Evolutionary conservation across 257 asterid species (phyloP), one percentile per base, ranked within the genome.

Genomic region (Ballota nigra): DNA sequence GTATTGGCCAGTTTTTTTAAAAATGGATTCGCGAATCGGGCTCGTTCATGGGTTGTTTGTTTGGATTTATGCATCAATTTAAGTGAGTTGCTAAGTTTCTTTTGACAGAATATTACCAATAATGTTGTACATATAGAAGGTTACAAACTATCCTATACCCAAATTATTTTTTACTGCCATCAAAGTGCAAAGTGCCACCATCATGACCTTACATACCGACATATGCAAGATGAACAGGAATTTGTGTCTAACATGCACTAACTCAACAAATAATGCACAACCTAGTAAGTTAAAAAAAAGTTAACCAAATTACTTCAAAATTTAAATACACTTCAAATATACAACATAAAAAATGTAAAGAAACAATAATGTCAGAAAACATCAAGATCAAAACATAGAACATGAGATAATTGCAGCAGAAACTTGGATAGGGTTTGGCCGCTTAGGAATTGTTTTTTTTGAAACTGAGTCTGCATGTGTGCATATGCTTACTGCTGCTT

Each of bases 231-330:
- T 5, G 33, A 68, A 13, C 31, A 5, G 26, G 20, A 67, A 31
- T 22, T 26, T 4, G 61, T 29, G 29, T 41, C 40, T 4, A 20
- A 41, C 45, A 24, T 59, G 20, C 36, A 20, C 70, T 13, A 71
- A 40, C 71, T 41, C 34, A 40, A 31, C 15, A 59, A 26, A 19
- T 33, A n/a, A 67, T 68, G 22, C 49, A 33, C 22, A 52, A 60
- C 55, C 64, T 6, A 57, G 38, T 28, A 28, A 72, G n/a, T 22
- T 23, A 8, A 5, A 11, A n/a, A n/a, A 72, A 36, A 65, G 15
- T 12, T 16, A 67, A 66, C 63, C 62, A 71, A 23, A 51, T 45
- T 10, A 69, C 51, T 26, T 47, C 40, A 69, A 59, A 56, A 15
- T 41, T 13, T 36, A 38, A 55, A 19, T 11, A 11, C 57, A 69